These are phyloP conservation scores for Epichloe gansuensis DNA, from an alignment of 2,329 filamentous ascomycete genomes.

Conservation along the genomic window DNA sequence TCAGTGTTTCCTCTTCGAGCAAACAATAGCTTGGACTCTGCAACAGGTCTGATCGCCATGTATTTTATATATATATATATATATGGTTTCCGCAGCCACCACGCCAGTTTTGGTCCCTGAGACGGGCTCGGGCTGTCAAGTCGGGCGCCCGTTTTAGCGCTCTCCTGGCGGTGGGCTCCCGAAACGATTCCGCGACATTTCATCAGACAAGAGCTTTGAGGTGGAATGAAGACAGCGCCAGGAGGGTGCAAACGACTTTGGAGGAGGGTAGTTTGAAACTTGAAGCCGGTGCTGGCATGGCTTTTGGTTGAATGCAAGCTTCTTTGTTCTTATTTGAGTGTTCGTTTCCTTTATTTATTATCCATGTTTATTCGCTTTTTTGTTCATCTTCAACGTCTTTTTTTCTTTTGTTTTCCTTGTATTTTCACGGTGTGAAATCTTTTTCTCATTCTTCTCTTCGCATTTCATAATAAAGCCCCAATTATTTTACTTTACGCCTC, in stretches of 20 bases:
- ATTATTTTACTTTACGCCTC: background rate
- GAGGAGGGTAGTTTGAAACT: too few species aligned
- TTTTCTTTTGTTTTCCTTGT: background rate
- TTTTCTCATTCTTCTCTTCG: too few species aligned
- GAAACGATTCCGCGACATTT: background rate
- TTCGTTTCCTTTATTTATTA: background rate
- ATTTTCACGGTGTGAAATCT: background rate
- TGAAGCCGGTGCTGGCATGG: background rate
- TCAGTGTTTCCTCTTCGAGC: too few species aligned
- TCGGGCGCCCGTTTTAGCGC: background rate
- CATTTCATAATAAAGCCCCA: background rate
- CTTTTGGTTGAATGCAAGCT: background rate
- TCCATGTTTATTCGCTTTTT: background rate
- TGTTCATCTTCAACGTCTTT: background rate
- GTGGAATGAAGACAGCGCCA: background rate
- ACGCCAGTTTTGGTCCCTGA: too few species aligned
- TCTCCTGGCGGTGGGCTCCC: background rate
- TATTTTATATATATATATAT: too few species aligned
- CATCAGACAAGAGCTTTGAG: background rate
- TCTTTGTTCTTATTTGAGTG: background rate
- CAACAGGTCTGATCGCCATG: too few species aligned
- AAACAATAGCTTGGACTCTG: too few species aligned
- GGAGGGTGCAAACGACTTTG: too few species aligned
- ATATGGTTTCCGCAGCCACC: too few species aligned
- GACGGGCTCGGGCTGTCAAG: too few species aligned